These are phyloP conservation scores for Ormosia emarginata DNA, from an alignment of 306 rosid genomes.

Conservation along the genomic window DNA sequence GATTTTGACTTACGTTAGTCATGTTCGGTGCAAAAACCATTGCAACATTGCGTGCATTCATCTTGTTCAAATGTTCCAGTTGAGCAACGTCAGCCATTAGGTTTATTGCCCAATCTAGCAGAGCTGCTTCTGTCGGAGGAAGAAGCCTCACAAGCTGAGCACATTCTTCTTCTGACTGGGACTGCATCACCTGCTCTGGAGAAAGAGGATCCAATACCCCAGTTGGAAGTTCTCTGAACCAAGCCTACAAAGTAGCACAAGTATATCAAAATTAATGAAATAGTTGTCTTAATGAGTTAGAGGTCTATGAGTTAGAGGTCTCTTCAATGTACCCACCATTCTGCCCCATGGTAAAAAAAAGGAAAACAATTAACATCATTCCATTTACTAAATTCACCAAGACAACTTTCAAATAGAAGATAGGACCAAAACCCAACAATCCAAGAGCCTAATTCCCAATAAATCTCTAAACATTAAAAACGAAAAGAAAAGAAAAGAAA, in stretches of 20 bases:
- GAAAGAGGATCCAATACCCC: conserved; percentile 89
- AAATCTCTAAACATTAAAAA: background rate
- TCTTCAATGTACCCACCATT: conserved; percentile 11
- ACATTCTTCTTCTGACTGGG: conserved; percentile 92
- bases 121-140: conserved; percentile 84
- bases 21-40: conserved; percentile 99
- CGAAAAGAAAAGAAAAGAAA: background rate
- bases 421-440: conserved; percentile 8
- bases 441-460: background rate
- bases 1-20: conserved; percentile 76
- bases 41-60: conserved; percentile 95
- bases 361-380: conserved; percentile 13
- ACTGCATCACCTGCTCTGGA: conserved; percentile 93
- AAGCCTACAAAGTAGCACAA: conserved; percentile 58
- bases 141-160: conserved; percentile 73
- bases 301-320: background rate
- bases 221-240: conserved; percentile 95
- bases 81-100: conserved; percentile 97
- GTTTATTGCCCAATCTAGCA: conserved; percentile 94
- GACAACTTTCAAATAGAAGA: conserved; percentile 7
- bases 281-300: conserved; percentile 13
- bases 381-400: conserved; percentile 2
- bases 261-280: conserved; percentile 23
- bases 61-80: conserved; percentile 86
- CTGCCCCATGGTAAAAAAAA: background rate